phyloP scores from a whole-genome alignment of 2,329 filamentous ascomycete species.

The Colletotrichum destructivum region DNA sequence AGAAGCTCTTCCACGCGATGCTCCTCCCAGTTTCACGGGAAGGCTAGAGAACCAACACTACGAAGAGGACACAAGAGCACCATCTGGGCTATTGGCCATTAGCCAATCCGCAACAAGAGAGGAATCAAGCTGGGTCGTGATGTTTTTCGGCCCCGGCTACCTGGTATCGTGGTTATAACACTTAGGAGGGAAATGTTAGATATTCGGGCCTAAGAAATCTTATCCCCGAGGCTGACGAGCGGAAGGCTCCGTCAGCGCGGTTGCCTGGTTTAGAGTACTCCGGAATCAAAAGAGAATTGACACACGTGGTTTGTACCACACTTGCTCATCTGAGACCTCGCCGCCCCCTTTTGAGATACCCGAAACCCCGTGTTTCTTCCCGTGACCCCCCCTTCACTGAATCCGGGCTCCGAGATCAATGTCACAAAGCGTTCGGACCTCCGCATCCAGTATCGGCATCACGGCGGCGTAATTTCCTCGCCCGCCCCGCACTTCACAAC shows the following conservation, averaged over 20 bases:
- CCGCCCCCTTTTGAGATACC: background rate
- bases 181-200: background rate
- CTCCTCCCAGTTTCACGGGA: background rate
- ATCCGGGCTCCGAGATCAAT: background rate
- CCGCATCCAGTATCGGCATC: conserved; percentile 3
- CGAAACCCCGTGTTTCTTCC: background rate
- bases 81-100: conserved; percentile 4
- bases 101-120: background rate
- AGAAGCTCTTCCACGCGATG: background rate
- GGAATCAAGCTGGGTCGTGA: conserved; percentile 27
- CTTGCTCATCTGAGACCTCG: background rate
- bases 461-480: background rate
- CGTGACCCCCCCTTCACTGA: background rate
- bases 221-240: conserved; percentile 30
- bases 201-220: conserved; percentile 26
- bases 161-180: background rate
- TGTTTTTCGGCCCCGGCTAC: conserved; percentile 34
- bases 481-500: background rate
- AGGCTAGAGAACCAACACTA: background rate
- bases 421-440: background rate
- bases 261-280: conserved; percentile 22
- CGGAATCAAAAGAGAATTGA: conserved; percentile 9
- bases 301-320: background rate
- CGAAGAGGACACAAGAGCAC: background rate
- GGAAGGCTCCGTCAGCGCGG: conserved; percentile 26